Conservation (phyloP, 495 filamentous ascomycete species). For the Trichodelitschia bisporula region DNA sequence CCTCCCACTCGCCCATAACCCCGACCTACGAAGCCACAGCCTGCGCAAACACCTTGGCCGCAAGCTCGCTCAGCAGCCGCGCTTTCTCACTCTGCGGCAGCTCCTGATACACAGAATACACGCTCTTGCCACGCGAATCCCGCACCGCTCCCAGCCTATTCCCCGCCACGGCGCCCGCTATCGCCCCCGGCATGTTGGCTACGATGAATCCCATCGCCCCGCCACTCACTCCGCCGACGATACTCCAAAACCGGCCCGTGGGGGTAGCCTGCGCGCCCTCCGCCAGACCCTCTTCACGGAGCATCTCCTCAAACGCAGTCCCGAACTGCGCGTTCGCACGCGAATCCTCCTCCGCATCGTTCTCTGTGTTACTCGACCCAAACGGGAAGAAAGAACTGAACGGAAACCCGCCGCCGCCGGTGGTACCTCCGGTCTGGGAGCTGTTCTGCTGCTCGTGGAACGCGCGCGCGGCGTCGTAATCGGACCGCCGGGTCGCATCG, state of each 20-base stretch:
- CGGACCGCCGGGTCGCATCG: conserved; percentile 50
- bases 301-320: conserved; percentile 90
- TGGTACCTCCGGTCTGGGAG: conserved; percentile 13
- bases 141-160: conserved; percentile 72
- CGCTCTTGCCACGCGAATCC: conserved; percentile 81
- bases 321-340: conserved; percentile 61
- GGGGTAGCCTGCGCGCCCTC: conserved; percentile 27
- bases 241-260: conserved; percentile 59
- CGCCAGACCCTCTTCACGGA: conserved; percentile 74
- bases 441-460: too few relatives aligned
- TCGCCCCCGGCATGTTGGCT: conserved; percentile 64
- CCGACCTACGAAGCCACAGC: conserved; percentile 12
- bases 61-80: conserved; percentile 27
- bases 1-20: too few relatives aligned
- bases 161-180: conserved; percentile 82
- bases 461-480: conserved; percentile 58
- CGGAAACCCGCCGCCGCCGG: conserved; percentile 24
- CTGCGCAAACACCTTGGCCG: conserved; percentile 19
- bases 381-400: conserved; percentile 38
- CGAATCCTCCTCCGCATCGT: conserved; percentile 21
- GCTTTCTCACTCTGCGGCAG: conserved; percentile 59
- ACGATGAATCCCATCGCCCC: conserved; percentile 87
- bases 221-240: conserved; percentile 68
- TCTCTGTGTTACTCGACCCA: conserved; percentile 15
- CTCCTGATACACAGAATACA: conserved; percentile 72